Conservation (phyloP, 225 moss, liverwort and hornwort genomes). For the Climacium dendroides region DNA sequence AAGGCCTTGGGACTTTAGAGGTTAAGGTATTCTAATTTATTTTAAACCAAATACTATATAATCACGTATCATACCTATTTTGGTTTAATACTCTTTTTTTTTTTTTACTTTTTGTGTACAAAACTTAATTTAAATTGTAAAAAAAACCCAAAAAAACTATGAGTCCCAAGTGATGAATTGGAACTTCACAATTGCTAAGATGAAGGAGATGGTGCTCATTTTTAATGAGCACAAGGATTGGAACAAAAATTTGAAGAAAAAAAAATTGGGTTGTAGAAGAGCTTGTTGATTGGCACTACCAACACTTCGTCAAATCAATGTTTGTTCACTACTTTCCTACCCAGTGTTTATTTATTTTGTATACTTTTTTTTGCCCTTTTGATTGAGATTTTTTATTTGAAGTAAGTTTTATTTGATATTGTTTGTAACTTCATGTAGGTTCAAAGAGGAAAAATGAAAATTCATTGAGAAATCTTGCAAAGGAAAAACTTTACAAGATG, state of each 20-base stretch:
- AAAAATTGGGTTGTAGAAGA: fast-evolving
- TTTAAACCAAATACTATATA: too few relatives aligned
- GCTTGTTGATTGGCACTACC: neutral
- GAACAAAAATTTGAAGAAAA: neutral
- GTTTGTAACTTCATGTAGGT: neutral
- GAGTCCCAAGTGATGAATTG: too few relatives aligned
- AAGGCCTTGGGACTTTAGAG: too few relatives aligned
- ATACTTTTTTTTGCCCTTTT: fast-evolving
- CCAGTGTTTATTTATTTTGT: neutral
- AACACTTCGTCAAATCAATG: neutral
- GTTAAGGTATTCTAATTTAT: too few relatives aligned
- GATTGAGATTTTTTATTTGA: neutral
- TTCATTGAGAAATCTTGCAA: neutral
- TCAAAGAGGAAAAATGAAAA: fast-evolving
- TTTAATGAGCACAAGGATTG: neutral
- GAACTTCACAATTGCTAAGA: too few relatives aligned
- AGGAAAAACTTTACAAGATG: neutral
- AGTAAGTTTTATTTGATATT: neutral
- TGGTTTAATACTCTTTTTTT: too few relatives aligned
- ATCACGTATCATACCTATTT: too few relatives aligned
- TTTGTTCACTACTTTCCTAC: neutral
- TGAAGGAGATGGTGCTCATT: neutral
- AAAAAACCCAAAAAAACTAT: too few relatives aligned
- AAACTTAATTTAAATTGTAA: too few relatives aligned
- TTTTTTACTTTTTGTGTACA: too few relatives aligned